phyloP scores from a whole-genome alignment of 2,329 filamentous ascomycete species.

The Cercospora nicotianae region DNA sequence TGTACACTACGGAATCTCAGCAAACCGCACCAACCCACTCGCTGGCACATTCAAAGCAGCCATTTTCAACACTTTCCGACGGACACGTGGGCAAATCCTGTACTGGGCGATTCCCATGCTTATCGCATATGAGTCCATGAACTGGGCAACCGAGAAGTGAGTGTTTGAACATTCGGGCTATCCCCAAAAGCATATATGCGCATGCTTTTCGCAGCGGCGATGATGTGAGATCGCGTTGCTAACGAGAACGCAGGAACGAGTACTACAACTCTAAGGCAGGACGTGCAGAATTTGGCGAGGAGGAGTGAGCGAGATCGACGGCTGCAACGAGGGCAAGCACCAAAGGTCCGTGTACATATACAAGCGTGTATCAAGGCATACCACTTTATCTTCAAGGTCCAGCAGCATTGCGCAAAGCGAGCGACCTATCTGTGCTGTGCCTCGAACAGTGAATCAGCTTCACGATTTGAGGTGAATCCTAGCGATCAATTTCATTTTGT shows the following conservation, averaged over 20 bases:
- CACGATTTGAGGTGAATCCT: neutral
- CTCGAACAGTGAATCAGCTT: neutral
- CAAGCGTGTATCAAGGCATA: neutral
- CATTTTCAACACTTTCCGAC: constrained; percentile 93
- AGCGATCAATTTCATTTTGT: neutral
- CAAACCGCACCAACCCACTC: constrained; percentile 87
- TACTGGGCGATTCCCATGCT: constrained; percentile 82
- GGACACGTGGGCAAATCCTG: constrained; percentile 80
- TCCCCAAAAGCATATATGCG: neutral
- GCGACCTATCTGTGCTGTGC: neutral
- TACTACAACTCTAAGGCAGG: constrained; percentile 79
- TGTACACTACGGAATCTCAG: constrained; percentile 70
- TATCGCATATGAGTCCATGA: constrained; percentile 76
- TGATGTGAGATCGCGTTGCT: constrained; percentile 6
- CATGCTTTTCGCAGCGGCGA: neutral
- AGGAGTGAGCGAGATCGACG: constrained; percentile 36
- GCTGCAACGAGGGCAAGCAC: neutral
- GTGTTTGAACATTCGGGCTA: constrained; percentile 37
- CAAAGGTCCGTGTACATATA: constrained; percentile 13
- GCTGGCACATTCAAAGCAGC: constrained; percentile 76
- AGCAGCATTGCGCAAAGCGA: neutral
- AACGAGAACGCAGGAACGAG: constrained; percentile 61
- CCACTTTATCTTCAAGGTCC: neutral
- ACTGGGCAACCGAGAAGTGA: constrained; percentile 90
- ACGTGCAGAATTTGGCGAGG: constrained; percentile 55